Evolutionary conservation across 805 yeast genomes (phyloP), one percentile per base, ranked within the genome.

Genomic region (Metschnikowia baotianmanensis): DNA sequence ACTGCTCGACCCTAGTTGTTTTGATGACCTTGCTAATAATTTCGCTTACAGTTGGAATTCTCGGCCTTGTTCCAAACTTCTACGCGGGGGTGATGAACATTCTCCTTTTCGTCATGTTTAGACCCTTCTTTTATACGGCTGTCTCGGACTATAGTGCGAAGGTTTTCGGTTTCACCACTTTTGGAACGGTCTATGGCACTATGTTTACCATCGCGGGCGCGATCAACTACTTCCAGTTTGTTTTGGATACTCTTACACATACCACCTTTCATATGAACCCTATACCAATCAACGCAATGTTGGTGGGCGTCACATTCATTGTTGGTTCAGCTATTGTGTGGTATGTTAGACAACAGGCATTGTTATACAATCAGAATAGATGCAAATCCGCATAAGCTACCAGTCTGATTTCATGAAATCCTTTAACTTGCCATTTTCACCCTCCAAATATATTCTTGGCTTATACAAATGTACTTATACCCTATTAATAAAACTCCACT

Each of bases 51-150:
- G 68, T 77, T 47, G 82, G 82, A 25, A 44, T 74, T 5, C 61
- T 74, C 17, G 80, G 80, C n/a, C 59, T 72, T 24, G 48, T 74
- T 35, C 63, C 71, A 31, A 64, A 63, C 26, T 67, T 63, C 40
- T n/a, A 46, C 19, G 48, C 70, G 2, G 80, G 78, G 40, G 41
- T 74, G 7, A 31, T 73, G 35, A 71, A 74, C 46, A 72, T 77
- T 22, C 53, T 68, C 27, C 37, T 76, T 15, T 77, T 77, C 54
- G 80, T 75, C 26, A 68, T 65, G 26, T 77, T 72, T 62, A 67
- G 82, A 56, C 82, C 82, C 26, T 75, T 77, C 49, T 77, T 75
- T 58, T 77, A 77, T 54, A 76, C 82, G n/a, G 65, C 78, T 2
- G 62, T 77, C 27, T 71, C 78, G 3, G 82, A 77, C 53, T 73